phyloP scores from a whole-genome alignment of 441 rosid genomes.

The Syzygium syzygioides region DNA sequence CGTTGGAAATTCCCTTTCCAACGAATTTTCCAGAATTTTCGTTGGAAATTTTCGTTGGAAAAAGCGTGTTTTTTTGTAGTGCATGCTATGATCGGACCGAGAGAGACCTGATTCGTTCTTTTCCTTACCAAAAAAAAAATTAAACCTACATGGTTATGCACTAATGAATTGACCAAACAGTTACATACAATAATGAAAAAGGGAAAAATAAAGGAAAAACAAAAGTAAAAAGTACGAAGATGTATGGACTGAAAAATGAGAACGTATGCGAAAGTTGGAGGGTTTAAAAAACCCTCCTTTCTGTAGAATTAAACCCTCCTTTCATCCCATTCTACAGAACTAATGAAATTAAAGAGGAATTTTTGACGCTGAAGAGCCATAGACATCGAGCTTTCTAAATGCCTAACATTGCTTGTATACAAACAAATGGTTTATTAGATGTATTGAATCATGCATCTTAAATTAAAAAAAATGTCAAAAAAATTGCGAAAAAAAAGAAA shows the following conservation, averaged over 20 bases:
- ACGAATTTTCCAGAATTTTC: too few species aligned
- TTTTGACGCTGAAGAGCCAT: too few species aligned
- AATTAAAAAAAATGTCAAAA: not conserved
- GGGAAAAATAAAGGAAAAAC: not conserved
- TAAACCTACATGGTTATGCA: not conserved
- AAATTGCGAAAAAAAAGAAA: not conserved
- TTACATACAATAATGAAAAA: not conserved
- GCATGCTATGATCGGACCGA: too few species aligned
- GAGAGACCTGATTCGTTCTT: too few species aligned
- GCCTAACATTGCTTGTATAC: not conserved
- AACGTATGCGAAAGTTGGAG: not conserved
- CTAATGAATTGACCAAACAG: not conserved
- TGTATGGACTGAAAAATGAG: not conserved
- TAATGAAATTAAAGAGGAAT: not conserved
- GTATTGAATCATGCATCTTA: not conserved
- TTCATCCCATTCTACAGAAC: too few species aligned
- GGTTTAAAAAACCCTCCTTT: too few species aligned
- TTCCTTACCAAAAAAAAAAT: too few species aligned
- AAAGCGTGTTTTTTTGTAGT: too few species aligned
- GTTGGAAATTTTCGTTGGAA: too few species aligned
- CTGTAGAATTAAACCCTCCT: too few species aligned
- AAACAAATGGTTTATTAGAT: not conserved
- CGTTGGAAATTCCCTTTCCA: too few species aligned
- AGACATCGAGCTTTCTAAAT: not conserved
- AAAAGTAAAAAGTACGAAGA: not conserved